These are phyloP conservation scores for Medicago truncatula DNA, from an alignment of 306 rosid species.

Conservation along the genomic window MtrunA17r5.0-ANR NC_053042.1:43659501-43660000, in stretches of 20 bases:
- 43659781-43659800: conserved; percentile 93
- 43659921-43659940: conserved; percentile 66
- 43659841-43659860: conserved; percentile 84
- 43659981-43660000: conserved; percentile 84
- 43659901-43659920: conserved; percentile 96
- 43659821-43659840: conserved; percentile 81
- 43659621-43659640: conserved; percentile 91
- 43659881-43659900: conserved; percentile 95
- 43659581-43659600: conserved; percentile 81
- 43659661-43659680: conserved; percentile 86
- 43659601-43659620: conserved; percentile 80
- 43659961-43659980: conserved; percentile 83
- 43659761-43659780: conserved; percentile 93
- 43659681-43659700: conserved; percentile 68
- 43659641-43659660: conserved; percentile 87
- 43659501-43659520: conserved; percentile 78
- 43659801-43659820: conserved; percentile 91
- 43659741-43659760: conserved; percentile 78
- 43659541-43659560: conserved; percentile 99
- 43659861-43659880: conserved; percentile 87
- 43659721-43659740: conserved; percentile 87
- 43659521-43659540: conserved; percentile 73
- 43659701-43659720: conserved; percentile 66
- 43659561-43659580: conserved; percentile 67
- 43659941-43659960: conserved; percentile 57